Percentiles rank a stretch among this genome's conserved stretches.
phyloP scores from a whole-genome alignment of 1,284 basidiomycete species.

The Xerocomus nothofagi region DNA sequence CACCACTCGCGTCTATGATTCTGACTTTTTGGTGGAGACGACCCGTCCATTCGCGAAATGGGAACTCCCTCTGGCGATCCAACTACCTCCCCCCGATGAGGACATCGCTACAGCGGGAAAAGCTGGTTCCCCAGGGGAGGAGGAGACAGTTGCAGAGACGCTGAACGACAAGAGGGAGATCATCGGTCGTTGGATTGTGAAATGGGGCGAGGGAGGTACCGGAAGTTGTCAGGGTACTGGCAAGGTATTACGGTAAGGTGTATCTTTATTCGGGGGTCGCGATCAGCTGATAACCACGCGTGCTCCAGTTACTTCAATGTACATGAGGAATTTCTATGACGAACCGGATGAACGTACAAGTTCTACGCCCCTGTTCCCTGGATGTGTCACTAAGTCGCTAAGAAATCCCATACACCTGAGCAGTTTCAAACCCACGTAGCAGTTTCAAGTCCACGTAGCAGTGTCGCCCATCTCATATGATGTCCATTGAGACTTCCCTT shows the following conservation, averaged over 20 bases:
- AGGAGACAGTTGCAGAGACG: conserved; percentile 80
- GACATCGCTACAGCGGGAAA: conserved; percentile 34
- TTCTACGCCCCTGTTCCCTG: not conserved
- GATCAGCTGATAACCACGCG: not conserved
- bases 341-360: not conserved
- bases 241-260: conserved; percentile 57
- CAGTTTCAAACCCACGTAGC: not conserved
- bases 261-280: not conserved
- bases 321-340: conserved; percentile 70
- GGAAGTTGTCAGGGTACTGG: conserved; percentile 63
- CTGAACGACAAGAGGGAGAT: conserved; percentile 60
- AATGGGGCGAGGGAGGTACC: conserved; percentile 63
- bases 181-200: conserved; percentile 76
- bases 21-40: conserved; percentile 69
- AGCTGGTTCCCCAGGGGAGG: conserved; percentile 46
- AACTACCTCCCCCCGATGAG: conserved; percentile 43
- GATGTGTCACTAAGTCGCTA: conserved; percentile 3
- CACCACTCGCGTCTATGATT: conserved; percentile 71
- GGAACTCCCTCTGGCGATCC: conserved; percentile 64
- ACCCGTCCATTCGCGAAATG: conserved; percentile 77
- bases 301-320: conserved; percentile 73
- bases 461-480: not conserved
- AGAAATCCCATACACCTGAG: not conserved
- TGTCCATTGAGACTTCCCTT: not conserved
- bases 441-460: not conserved